These are phyloP conservation scores for Candida ipomoeae DNA, from an alignment of 805 yeast genomes.

Conservation along the genomic window DNA sequence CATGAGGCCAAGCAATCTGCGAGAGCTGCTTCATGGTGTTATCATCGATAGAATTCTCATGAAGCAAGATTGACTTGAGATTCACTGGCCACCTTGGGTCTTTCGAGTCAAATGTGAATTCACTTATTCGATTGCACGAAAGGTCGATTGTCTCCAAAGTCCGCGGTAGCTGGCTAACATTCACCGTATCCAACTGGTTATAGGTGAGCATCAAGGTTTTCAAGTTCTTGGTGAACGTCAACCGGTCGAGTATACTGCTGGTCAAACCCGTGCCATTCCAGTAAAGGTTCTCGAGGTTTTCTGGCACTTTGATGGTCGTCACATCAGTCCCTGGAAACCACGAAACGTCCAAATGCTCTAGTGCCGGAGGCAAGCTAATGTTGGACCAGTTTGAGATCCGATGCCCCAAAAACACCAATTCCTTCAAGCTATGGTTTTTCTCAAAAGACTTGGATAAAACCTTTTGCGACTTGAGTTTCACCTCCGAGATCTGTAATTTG, in stretches of 20 bases:
- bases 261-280: slow-evolving; percentile 29
- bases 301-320: slow-evolving; percentile 22
- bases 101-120: slow-evolving; percentile 7
- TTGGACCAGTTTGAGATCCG: slow-evolving; percentile 26
- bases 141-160: slow-evolving; percentile 30
- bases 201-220: slow-evolving; percentile 32
- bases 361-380: slow-evolving; percentile 23
- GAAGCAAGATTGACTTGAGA: slow-evolving; percentile 22
- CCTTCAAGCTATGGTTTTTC: slow-evolving; percentile 15
- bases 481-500: slow-evolving; percentile 28
- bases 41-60: slow-evolving; percentile 21
- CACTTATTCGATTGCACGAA: slow-evolving; percentile 20
- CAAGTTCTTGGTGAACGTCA: slow-evolving; percentile 21
- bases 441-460: slow-evolving; percentile 7
- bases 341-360: slow-evolving; percentile 32
- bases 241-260: slow-evolving; percentile 7
- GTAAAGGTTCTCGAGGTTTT: slow-evolving; percentile 23
- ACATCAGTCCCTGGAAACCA: slow-evolving; percentile 29
- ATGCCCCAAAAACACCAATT: slow-evolving; percentile 34
- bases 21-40: slow-evolving; percentile 16
- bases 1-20: slow-evolving; percentile 22
- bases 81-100: slow-evolving; percentile 24
- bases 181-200: slow-evolving; percentile 21
- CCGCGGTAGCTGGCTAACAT: slow-evolving; percentile 25
- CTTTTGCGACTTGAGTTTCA: slow-evolving; percentile 15